These are phyloP conservation scores for Aristolochia contorta DNA, from an alignment of 164 flowering plant genomes.

Conservation along the genomic window DNA sequence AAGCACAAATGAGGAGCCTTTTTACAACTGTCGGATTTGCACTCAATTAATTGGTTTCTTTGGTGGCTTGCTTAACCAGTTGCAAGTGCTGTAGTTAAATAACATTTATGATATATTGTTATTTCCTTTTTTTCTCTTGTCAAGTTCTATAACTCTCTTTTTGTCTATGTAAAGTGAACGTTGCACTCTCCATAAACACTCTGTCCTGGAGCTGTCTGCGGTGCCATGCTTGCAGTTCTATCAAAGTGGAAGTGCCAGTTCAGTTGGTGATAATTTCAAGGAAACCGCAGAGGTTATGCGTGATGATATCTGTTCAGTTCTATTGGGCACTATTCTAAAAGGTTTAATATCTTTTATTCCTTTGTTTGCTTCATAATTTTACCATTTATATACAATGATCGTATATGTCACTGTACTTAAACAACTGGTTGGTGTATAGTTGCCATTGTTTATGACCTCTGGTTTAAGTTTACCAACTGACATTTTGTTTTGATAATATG, in stretches of 20 bases:
- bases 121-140: not conserved
- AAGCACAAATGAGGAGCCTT: too few species aligned
- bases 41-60: too few species aligned
- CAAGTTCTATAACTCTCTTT: not conserved
- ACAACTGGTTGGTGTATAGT: too few species aligned
- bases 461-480: too few species aligned
- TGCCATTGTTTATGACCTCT: too few species aligned
- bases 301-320: conserved; percentile 49
- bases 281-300: conserved; percentile 38
- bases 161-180: conserved; percentile 42
- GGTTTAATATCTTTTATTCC: conserved; percentile 35
- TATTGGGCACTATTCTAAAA: conserved; percentile 63
- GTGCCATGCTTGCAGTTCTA: conserved; percentile 67
- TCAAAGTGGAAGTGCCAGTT: conserved; percentile 21
- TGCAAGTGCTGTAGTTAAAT: too few species aligned
- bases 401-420: too few species aligned
- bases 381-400: not conserved
- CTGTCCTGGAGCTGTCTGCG: conserved; percentile 22
- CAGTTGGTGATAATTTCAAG: conserved; percentile 33
- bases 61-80: too few species aligned
- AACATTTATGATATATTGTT: too few species aligned
- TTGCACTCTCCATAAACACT: conserved; percentile 37
- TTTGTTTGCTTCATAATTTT: not conserved
- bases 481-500: too few species aligned
- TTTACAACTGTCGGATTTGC: too few species aligned